phyloP scores from a whole-genome alignment of 106 monocot genomes.

The Cymbidium sinense region DNA sequence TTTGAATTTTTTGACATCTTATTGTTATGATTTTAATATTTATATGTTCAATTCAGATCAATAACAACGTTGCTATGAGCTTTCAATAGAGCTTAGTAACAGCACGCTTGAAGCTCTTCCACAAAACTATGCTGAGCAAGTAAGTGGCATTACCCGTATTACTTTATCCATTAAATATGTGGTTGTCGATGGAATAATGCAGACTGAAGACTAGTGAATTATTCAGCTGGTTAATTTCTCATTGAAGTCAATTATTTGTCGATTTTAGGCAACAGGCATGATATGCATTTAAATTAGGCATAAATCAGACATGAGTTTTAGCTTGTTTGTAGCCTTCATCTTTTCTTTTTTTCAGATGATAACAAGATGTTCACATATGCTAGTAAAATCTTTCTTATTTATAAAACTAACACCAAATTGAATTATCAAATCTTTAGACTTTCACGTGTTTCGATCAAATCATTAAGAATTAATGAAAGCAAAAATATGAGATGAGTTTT shows the following conservation, averaged over 20 bases:
- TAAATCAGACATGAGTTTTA: not conserved
- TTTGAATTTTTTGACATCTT: not conserved
- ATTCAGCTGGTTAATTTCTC: not conserved
- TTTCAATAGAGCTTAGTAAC: slow-evolving; percentile 85
- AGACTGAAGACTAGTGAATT: not conserved
- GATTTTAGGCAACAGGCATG: not conserved
- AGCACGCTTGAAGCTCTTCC: slow-evolving; percentile 92
- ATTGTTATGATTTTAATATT: not conserved
- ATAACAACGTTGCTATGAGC: slow-evolving; percentile 99
- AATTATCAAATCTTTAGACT: too few species aligned
- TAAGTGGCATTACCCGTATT: slow-evolving; percentile 8
- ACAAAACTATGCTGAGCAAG: slow-evolving; percentile 95
- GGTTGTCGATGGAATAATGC: not conserved
- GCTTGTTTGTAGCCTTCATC: not conserved
- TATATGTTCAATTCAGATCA: slow-evolving; percentile 49
- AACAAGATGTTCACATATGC: not conserved
- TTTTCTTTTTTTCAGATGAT: not conserved
- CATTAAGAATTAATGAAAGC: too few species aligned
- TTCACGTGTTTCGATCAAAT: too few species aligned
- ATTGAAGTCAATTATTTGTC: not conserved
- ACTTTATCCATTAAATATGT: not conserved
- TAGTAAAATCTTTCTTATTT: too few species aligned
- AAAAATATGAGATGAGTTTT: too few species aligned
- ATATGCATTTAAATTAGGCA: not conserved
- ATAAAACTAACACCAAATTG: too few species aligned